These are phyloP conservation scores for Ustilago curta DNA, from an alignment of 1,284 basidiomycete species.

Conservation along the genomic window DNA sequence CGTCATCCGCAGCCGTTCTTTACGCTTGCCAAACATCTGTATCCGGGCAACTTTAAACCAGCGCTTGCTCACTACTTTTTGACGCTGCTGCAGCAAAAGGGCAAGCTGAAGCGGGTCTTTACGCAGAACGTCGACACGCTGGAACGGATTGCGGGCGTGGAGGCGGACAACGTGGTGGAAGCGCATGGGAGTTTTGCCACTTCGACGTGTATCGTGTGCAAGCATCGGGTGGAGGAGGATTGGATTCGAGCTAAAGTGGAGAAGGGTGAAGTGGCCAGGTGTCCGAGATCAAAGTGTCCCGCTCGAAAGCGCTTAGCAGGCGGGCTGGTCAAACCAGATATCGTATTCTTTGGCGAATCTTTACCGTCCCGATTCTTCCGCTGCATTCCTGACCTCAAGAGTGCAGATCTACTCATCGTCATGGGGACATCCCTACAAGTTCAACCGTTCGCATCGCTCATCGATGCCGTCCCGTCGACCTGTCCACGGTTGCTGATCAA, in stretches of 20 bases:
- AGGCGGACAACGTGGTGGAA: conserved; percentile 82
- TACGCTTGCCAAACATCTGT: conserved; percentile 79
- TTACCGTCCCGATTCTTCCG: conserved; percentile 65
- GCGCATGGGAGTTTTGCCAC: conserved; percentile 82
- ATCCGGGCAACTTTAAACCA: conserved; percentile 86
- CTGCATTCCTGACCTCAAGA: conserved; percentile 69
- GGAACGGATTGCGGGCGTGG: conserved; percentile 85
- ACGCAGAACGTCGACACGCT: conserved; percentile 88
- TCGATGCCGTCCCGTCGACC: conserved; percentile 70
- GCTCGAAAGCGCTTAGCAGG: conserved; percentile 12
- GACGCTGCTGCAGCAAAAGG: conserved; percentile 77
- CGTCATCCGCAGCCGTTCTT: conserved; percentile 70
- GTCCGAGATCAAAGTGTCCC: conserved; percentile 43
- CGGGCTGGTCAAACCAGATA: conserved; percentile 67
- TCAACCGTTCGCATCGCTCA: conserved; percentile 73
- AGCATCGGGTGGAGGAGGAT: conserved; percentile 37
- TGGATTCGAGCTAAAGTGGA: conserved; percentile 60
- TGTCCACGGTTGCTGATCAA: conserved; percentile 74
- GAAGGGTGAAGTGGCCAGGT: conserved; percentile 58
- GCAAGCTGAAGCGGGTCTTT: conserved; percentile 80
- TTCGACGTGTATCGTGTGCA: conserved; percentile 59
- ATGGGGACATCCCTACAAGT: conserved; percentile 89
- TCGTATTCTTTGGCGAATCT: conserved; percentile 68
- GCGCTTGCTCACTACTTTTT: conserved; percentile 92
- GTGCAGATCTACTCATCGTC: conserved; percentile 86